These are phyloP conservation scores for Sporothrix schenckii DNA, from an alignment of 2,329 filamentous ascomycete genomes.

Conservation along the genomic window DNA sequence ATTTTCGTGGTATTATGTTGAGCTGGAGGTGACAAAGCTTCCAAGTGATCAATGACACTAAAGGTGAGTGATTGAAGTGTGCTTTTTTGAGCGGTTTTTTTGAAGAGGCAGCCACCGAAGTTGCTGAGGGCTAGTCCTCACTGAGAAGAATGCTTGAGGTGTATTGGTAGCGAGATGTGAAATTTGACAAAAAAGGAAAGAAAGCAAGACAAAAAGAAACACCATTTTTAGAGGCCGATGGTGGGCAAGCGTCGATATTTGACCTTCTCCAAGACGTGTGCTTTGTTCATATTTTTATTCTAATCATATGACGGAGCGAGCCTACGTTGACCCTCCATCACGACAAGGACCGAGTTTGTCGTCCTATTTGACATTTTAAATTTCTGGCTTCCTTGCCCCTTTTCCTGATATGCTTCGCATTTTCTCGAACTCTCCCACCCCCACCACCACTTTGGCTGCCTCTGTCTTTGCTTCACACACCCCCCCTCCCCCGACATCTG, in stretches of 20 bases:
- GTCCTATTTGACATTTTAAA: neutral
- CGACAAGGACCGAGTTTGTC: neutral
- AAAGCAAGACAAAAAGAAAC: neutral
- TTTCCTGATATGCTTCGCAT: neutral
- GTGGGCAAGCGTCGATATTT: slow-evolving; percentile 4
- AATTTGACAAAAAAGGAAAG: neutral
- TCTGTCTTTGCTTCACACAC: neutral
- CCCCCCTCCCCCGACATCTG: neutral
- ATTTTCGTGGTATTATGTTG: no score
- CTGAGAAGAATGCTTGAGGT: no score
- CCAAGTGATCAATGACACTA: no score
- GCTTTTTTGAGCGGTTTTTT: no score
- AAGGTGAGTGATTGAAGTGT: no score
- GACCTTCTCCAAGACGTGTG: neutral
- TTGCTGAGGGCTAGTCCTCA: no score
- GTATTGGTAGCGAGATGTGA: neutral
- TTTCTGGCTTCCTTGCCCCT: neutral
- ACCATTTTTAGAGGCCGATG: neutral
- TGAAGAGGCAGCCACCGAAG: no score
- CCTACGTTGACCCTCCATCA: slow-evolving; percentile 12
- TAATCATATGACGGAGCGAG: neutral
- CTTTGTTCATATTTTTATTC: neutral
- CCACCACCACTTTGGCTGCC: slow-evolving; percentile 1
- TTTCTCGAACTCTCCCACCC: neutral
- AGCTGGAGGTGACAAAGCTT: no score